Conservation (phyloP, 2,329 filamentous ascomycete species). For the Xylaria hypoxylon region DNA sequence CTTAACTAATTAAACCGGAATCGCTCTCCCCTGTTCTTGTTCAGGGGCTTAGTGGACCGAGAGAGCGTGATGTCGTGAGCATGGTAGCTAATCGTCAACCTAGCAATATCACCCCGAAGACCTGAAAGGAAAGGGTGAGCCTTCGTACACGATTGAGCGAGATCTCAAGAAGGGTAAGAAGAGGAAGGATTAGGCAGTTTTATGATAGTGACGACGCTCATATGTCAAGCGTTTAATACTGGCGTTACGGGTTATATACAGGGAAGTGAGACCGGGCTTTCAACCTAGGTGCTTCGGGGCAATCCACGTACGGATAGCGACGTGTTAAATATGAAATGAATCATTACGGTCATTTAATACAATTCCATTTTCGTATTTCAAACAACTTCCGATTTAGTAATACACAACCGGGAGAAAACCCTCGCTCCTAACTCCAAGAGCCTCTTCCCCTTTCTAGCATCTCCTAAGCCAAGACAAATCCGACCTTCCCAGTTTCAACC, state of each 20-base stretch:
- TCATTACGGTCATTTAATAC: constrained; percentile 12
- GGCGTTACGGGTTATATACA: constrained; percentile 24
- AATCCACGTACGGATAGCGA: constrained; percentile 6
- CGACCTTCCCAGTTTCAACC: constrained; percentile 14
- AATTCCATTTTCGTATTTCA: not conserved
- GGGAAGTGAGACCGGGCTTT: not conserved
- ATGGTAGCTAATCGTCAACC: not conserved
- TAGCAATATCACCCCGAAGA: constrained; percentile 79
- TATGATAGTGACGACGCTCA: not conserved
- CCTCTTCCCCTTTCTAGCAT: constrained; percentile 20
- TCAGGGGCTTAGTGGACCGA: not conserved
- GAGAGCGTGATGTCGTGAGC: not conserved
- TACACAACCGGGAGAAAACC: constrained; percentile 13
- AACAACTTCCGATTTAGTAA: not conserved
- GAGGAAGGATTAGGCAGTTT: constrained; percentile 50
- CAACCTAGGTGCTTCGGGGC: not conserved
- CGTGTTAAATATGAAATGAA: constrained; percentile 14
- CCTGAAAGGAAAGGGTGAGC: constrained; percentile 85
- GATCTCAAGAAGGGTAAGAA: constrained; percentile 70
- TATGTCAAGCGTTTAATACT: constrained; percentile 13
- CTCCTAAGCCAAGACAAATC: constrained; percentile 12
- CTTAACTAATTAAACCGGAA: too few species aligned
- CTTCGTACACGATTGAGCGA: constrained; percentile 77
- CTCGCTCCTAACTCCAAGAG: constrained; percentile 23
- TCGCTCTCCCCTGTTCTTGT: too few species aligned